A percentile compares a stretch with the other conserved stretches of the same genome.
Conservation (phyloP, 2,329 filamentous ascomycete species). For the Claviceps humidiphila region DNA sequence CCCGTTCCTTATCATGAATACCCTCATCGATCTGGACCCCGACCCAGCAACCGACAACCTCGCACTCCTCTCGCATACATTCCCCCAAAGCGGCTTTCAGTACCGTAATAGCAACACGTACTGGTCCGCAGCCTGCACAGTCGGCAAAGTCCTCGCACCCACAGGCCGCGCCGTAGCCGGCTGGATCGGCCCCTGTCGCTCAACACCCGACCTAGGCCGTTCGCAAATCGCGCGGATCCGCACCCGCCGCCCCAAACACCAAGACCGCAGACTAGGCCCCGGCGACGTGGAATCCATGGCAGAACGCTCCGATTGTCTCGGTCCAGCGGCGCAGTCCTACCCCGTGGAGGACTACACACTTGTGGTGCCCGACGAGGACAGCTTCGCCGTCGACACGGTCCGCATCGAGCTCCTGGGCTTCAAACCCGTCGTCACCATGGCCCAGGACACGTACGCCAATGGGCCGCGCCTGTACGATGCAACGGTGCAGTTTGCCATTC, state of each 20-base stretch:
- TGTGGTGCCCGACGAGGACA: constrained; percentile 40
- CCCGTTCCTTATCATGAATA: constrained; percentile 67
- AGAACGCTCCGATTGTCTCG: constrained; percentile 55
- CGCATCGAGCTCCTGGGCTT: constrained; percentile 56
- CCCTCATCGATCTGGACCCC: constrained; percentile 61
- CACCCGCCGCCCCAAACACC: constrained; percentile 42
- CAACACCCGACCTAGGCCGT: constrained; percentile 51
- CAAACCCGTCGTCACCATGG: constrained; percentile 25
- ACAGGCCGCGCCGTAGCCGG: constrained; percentile 59
- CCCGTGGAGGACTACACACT: constrained; percentile 57
- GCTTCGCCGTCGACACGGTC: constrained; percentile 50
- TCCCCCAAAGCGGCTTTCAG: constrained; percentile 61
- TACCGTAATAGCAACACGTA: constrained; percentile 63
- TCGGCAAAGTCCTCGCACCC: constrained; percentile 62
- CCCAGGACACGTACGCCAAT: constrained; percentile 11
- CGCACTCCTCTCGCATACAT: constrained; percentile 53
- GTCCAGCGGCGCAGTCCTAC: constrained; percentile 47
- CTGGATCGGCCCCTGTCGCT: constrained; percentile 61
- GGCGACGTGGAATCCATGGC: constrained; percentile 53
- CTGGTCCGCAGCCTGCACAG: constrained; percentile 59
- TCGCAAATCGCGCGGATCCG: constrained; percentile 60
- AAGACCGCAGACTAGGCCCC: constrained; percentile 29
- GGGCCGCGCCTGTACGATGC: constrained; percentile 43
- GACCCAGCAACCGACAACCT: constrained; percentile 53
- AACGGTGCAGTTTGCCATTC: constrained; percentile 49